phyloP scores from a whole-genome alignment of 2,329 filamentous ascomycete species.

The Myriosclerotinia scirpicola region DNA sequence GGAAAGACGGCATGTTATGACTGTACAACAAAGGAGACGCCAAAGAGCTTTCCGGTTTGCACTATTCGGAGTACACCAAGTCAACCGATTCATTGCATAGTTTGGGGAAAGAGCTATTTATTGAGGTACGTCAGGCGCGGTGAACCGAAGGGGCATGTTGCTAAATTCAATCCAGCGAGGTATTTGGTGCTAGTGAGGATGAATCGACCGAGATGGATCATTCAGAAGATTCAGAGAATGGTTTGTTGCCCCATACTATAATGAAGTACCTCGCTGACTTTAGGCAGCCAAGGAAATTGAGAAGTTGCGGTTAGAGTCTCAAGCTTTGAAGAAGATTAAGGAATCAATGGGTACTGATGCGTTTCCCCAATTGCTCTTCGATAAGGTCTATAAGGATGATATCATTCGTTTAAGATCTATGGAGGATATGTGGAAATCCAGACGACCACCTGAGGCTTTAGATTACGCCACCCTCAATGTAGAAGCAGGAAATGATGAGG shows the following conservation, averaged over 20 bases:
- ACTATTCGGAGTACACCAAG: slow-evolving; percentile 96
- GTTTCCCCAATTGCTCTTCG: slow-evolving; percentile 79
- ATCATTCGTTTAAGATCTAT: slow-evolving; percentile 79
- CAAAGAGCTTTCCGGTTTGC: slow-evolving; percentile 93
- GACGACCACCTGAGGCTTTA: slow-evolving; percentile 71
- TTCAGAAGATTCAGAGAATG: slow-evolving; percentile 78
- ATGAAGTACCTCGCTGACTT: slow-evolving; percentile 24
- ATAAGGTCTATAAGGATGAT: slow-evolving; percentile 89
- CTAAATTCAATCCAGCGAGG: slow-evolving; percentile 55
- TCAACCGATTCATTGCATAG: slow-evolving; percentile 97
- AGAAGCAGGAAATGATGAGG: slow-evolving; percentile 51
- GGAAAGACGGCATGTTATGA: slow-evolving; percentile 94
- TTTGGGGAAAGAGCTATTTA: slow-evolving; percentile 97
- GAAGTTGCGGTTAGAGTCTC: slow-evolving; percentile 80
- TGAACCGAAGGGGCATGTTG: slow-evolving; percentile 32
- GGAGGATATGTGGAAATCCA: slow-evolving; percentile 94
- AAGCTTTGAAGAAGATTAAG: slow-evolving; percentile 79
- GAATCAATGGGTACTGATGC: slow-evolving; percentile 74
- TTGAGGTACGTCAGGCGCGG: slow-evolving; percentile 56
- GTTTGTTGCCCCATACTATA: slow-evolving; percentile 42
- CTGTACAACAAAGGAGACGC: slow-evolving; percentile 83
- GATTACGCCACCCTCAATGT: slow-evolving; percentile 62
- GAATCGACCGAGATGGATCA: slow-evolving; percentile 77
- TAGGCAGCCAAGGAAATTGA: slow-evolving; percentile 71
- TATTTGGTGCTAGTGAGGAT: slow-evolving; percentile 90